Base-by-base conservation (phyloP, 352 stramenopile species). In the Phytophthora citricola region DNA sequence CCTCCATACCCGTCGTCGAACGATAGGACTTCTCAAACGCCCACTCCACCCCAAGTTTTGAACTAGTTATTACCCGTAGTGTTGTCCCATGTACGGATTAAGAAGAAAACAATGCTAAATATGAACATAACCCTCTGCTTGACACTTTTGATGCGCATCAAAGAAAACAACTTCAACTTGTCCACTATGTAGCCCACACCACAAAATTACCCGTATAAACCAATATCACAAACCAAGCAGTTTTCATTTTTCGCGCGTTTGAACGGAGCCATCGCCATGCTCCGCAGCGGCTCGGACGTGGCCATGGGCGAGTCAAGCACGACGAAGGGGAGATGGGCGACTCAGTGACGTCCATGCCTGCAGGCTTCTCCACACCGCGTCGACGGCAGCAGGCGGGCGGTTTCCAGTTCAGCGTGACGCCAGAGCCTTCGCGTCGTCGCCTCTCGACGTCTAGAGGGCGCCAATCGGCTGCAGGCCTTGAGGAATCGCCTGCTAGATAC, bases 391-490 rank as follows among this genome's bases (percentile, higher is more conserved):
- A 67, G 7, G 45, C 55, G 32, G 62, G 58, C 26, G 47, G 68
- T 20, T 93, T 87, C 67, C 63, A 78, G 59, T 91, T 91, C 63
- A 83, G 81, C 48, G 58, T 89, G 45, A 78, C 89, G 12, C 83
- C 85, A 0, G 79, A 85, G 20, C 68, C 72, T 0, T 78, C 75
- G 24, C 63, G 71, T 9, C 56, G 51, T 49, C 57, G 52, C 27
- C 61, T 76, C 0, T 81, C 75, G 22, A 83, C 64, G 38, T 75
- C 69, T 17, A 63, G 52, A 65, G 67, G 57, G 36, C 59, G 58
- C 41, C 39, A 63, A 40, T 41, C 53, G 20, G 52, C 51, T 12
- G 71, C 74, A 26, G 76, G 62, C 17, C 64, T 79, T 7, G 71
- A 79, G 29, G 71, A 83, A 62, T 89, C 81, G 7, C 85, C 85